Conservation (phyloP, 805 yeast genomes). For the Saccharomyces eubayanus region DNA sequence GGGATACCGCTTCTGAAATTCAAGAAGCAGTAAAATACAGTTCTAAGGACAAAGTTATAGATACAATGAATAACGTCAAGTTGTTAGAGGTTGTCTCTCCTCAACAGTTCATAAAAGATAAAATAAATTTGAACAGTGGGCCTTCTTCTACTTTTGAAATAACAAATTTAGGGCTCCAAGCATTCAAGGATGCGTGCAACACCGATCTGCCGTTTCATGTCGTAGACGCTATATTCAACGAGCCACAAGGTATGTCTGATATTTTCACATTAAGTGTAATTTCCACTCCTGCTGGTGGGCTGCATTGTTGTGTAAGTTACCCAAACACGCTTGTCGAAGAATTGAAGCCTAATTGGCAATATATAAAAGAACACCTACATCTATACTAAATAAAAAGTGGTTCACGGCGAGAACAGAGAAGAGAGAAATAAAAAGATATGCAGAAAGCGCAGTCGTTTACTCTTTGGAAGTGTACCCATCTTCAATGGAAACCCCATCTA, state of each 20-base stretch:
- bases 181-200: conserved; percentile 7
- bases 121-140: conserved; percentile 9
- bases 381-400: not conserved
- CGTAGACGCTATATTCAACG: conserved; percentile 20
- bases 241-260: conserved; percentile 23
- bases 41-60: conserved; percentile 5
- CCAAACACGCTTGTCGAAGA: conserved; percentile 9
- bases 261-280: conserved; percentile 18
- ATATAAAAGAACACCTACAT: not conserved
- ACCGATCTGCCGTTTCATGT: conserved; percentile 8
- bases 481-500: not conserved
- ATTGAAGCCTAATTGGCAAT: conserved; percentile 6
- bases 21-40: conserved; percentile 3
- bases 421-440: not conserved
- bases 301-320: conserved; percentile 18
- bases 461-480: not conserved
- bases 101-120: conserved; percentile 12
- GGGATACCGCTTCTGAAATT: conserved; percentile 14
- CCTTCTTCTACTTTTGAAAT: conserved; percentile 26
- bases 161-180: conserved; percentile 23
- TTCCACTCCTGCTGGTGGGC: conserved; percentile 22
- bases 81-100: conserved; percentile 18
- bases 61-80: conserved; percentile 13
- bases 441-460: not conserved
- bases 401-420: not conserved